These are phyloP conservation scores for Aspergillus fijiensis DNA, from an alignment of 2,329 filamentous ascomycete species.

Conservation along the genomic window DNA sequence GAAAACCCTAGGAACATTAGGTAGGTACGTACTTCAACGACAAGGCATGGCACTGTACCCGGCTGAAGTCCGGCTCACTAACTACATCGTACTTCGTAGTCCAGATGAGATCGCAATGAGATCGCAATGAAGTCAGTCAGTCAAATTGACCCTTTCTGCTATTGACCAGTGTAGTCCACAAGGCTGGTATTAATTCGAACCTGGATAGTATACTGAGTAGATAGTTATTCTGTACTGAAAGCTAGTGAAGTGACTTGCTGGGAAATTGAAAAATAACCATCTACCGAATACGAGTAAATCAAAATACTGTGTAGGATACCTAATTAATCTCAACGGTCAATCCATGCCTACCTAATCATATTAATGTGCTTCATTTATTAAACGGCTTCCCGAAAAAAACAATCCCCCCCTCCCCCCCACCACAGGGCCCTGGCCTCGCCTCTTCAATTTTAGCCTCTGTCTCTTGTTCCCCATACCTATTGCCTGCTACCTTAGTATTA, in stretches of 20 bases:
- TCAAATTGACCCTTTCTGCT: background rate
- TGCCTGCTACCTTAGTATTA: background rate
- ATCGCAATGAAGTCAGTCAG: background rate
- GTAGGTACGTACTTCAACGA: too few species aligned
- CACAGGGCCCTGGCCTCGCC: constrained; percentile 18
- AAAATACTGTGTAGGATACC: constrained; percentile 7
- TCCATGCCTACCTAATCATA: constrained; percentile 9
- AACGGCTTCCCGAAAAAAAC: constrained; percentile 17
- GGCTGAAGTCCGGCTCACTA: too few species aligned
- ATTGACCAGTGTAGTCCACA: background rate
- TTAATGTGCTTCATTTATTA: constrained; percentile 12
- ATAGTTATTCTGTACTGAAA: background rate
- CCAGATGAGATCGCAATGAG: background rate
- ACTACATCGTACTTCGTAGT: too few species aligned
- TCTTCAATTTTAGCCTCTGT: constrained; percentile 17
- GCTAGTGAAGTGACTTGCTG: background rate
- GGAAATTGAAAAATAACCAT: constrained; percentile 10
- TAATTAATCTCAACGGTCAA: constrained; percentile 9
- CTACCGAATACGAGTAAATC: constrained; percentile 14
- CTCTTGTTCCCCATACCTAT: constrained; percentile 9
- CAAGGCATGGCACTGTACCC: too few species aligned
- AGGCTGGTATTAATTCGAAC: background rate
- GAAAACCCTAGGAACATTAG: background rate
- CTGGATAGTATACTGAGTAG: background rate
- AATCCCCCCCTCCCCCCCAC: background rate